Evolutionary conservation across 2,329 filamentous ascomycete genomes (phyloP), one percentile per base, ranked within the genome.

Genomic region (Alternaria longipes): DNA sequence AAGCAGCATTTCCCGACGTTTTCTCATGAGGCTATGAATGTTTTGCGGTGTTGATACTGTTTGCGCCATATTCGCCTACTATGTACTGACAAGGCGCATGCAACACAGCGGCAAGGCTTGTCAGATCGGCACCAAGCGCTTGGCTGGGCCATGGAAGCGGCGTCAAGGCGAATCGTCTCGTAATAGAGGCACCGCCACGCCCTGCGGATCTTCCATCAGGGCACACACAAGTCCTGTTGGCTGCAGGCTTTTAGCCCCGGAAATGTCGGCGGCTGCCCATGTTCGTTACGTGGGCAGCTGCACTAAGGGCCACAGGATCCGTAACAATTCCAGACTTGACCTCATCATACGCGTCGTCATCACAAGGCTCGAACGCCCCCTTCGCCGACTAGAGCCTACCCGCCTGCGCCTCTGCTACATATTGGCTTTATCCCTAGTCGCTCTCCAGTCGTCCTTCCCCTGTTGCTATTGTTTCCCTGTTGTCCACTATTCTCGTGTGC

Each of bases 311-410:
- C 30, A 41, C 62, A 45, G 55, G 36, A 59, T 62, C 51, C 55
- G 55, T 49, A 45, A 49, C 58, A 52, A 34, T 26, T 50, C 49
- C 50, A 62, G 57, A 54, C 60, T 40, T 62, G 62, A 60, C 59
- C 54, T 59, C 62, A 62, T 64, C 52, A 49, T 53, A 59, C 38
- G 64, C 64, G 64, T 66, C 64, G 62, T 66, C 64, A 62, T 60
- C 63, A 44, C 16, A 44, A 22, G 26, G 44, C 44, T 52, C 38
- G 42, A 47, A 56, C 56, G 59, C 54, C 54, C 42, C 54, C 49
- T 47, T 58, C 52, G 49, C 41, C 42, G 56, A 49, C 49, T 47
- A 54, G 59, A 54, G 41, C 40, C 46, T 50, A 9, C 28, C 47
- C 30, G 34, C 36, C 55, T 32, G 42, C 54, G 42, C 42, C 18